These are phyloP conservation scores for Peribolospora kevripleyi DNA, from an alignment of 768 basidiomycete genomes.

Conservation along the genomic window DNA sequence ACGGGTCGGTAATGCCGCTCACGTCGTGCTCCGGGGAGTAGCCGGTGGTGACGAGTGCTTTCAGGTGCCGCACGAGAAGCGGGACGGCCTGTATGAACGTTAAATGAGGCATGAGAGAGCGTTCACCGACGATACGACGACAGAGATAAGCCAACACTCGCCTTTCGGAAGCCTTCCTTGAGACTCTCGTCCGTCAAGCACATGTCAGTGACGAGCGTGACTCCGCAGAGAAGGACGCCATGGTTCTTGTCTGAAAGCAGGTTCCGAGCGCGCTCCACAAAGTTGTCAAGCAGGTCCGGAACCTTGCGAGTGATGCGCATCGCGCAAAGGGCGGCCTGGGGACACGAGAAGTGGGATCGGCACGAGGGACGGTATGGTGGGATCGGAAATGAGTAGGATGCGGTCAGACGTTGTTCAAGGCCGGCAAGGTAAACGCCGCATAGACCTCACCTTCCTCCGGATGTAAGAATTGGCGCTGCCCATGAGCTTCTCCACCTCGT, in stretches of 20 bases:
- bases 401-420: neutral
- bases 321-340: conserved; percentile 79
- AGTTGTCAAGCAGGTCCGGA: conserved; percentile 84
- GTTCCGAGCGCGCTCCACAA: conserved; percentile 61
- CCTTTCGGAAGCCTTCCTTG: conserved; percentile 71
- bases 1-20: conserved; percentile 94
- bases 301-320: conserved; percentile 84
- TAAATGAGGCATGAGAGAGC: neutral
- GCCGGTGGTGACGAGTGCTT: conserved; percentile 80
- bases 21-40: conserved; percentile 98
- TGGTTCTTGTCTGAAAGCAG: conserved; percentile 89
- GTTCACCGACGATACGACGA: neutral
- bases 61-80: conserved; percentile 77
- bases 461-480: conserved; percentile 98
- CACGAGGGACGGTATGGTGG: neutral
- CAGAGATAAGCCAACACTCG: conserved; percentile 19
- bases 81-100: conserved; percentile 45
- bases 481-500: conserved; percentile 89
- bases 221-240: conserved; percentile 78
- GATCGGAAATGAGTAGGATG: neutral
- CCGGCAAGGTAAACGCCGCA: neutral
- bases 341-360: neutral
- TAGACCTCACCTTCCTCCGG: conserved; percentile 61
- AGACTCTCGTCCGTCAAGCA: conserved; percentile 48
- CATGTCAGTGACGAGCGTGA: conserved; percentile 88